Conservation (phyloP, 208 protist species). For the Leishmania major region DNA sequence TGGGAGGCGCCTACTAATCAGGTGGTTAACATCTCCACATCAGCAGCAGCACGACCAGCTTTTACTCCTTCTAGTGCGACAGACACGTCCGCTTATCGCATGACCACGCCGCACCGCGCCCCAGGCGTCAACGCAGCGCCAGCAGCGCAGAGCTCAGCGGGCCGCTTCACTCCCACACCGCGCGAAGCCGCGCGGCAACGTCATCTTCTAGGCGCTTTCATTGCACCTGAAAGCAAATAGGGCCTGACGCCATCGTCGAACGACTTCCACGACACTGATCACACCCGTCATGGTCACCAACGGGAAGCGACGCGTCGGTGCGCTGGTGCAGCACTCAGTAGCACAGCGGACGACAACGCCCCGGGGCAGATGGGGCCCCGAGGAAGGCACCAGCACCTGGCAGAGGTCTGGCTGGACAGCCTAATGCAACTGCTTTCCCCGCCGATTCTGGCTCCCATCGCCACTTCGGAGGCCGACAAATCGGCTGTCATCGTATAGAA, state of each 20-base stretch:
- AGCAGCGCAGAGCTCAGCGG: background rate
- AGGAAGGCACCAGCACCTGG: background rate
- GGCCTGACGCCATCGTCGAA: background rate
- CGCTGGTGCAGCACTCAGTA: background rate
- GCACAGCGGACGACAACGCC: background rate
- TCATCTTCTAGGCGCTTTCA: background rate
- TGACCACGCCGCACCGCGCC: no score
- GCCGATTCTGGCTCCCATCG: background rate
- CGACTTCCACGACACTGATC: background rate
- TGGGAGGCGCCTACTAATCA: background rate
- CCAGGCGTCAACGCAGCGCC: background rate
- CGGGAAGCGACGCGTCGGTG: background rate
- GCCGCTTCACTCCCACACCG: background rate
- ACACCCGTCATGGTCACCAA: background rate
- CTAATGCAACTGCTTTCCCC: background rate
- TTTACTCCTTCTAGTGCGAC: background rate
- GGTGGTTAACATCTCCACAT: background rate
- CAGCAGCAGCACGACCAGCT: background rate
- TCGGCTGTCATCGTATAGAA: background rate
- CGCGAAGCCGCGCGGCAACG: background rate
- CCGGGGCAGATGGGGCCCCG: background rate
- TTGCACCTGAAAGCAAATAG: background rate
- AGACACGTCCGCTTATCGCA: background rate
- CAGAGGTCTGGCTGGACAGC: background rate
- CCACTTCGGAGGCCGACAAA: background rate